Conservation (phyloP, 768 basidiomycete genomes). For the Suillus spraguei region DNA sequence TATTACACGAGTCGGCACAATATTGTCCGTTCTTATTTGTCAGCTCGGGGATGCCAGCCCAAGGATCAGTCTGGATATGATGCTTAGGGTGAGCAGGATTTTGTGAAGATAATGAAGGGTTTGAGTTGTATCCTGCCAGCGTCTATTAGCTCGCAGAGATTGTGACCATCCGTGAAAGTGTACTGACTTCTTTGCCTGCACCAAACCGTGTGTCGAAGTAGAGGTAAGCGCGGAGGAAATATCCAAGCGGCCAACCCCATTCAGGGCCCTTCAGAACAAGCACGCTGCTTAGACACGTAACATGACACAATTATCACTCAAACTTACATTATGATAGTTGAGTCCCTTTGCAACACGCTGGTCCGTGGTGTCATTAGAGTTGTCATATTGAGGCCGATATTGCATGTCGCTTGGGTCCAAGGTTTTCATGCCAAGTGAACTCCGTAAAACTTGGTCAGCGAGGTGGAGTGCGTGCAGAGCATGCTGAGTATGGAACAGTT, state of each 20-base stretch:
- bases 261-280: constrained; percentile 68
- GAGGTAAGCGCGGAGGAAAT: constrained; percentile 92
- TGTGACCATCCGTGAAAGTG: constrained; percentile 11
- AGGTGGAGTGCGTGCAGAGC: constrained; percentile 79
- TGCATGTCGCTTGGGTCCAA: constrained; percentile 86
- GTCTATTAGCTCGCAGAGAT: not conserved
- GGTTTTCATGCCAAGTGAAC: constrained; percentile 96
- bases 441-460: constrained; percentile 81
- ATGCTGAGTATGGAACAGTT: constrained; percentile 82
- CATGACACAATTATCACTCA: constrained; percentile 10
- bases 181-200: constrained; percentile 64
- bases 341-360: constrained; percentile 85
- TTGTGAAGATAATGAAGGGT: constrained; percentile 83
- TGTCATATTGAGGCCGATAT: constrained; percentile 92
- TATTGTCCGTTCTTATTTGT: constrained; percentile 84
- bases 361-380: constrained; percentile 90
- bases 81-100: constrained; percentile 69
- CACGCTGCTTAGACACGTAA: constrained; percentile 19
- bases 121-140: constrained; percentile 57
- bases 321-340: constrained; percentile 87
- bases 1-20: constrained; percentile 87
- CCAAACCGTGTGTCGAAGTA: constrained; percentile 80
- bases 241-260: constrained; percentile 96
- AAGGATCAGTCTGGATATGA: constrained; percentile 79
- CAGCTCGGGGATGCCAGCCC: constrained; percentile 93